These are phyloP conservation scores for Bipolaris bicolor DNA, from an alignment of 2,329 filamentous ascomycete genomes.

Conservation along the genomic window DNA sequence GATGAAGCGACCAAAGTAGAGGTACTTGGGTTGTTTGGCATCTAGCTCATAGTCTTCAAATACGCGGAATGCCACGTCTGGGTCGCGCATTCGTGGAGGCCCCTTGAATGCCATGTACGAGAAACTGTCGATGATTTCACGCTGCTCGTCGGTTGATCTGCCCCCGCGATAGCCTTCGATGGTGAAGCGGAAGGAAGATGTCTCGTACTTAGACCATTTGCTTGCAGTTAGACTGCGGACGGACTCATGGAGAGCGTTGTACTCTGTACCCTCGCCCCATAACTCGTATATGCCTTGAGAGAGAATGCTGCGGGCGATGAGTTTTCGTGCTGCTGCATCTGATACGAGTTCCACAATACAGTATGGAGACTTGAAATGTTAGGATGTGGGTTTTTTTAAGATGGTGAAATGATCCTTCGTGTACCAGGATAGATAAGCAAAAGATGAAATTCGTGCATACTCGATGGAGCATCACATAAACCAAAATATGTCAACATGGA, in stretches of 20 bases:
- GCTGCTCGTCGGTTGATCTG: constrained; percentile 66
- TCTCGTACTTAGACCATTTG: constrained; percentile 70
- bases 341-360: constrained; percentile 73
- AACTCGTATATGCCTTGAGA: constrained; percentile 85
- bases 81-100: constrained; percentile 73
- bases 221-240: constrained; percentile 65
- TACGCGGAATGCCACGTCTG: constrained; percentile 75
- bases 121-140: constrained; percentile 82
- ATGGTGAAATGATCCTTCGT: not conserved
- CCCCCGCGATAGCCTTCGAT: constrained; percentile 83
- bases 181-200: constrained; percentile 78
- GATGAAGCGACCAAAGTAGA: constrained; percentile 77
- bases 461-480: not conserved
- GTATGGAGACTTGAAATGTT: constrained; percentile 75
- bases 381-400: constrained; percentile 9
- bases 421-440: not conserved
- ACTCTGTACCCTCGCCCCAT: constrained; percentile 76
- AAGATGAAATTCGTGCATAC: not conserved
- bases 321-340: constrained; percentile 67
- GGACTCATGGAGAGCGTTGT: constrained; percentile 71
- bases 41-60: constrained; percentile 78
- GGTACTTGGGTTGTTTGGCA: constrained; percentile 58
- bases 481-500: too few relatives aligned
- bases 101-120: constrained; percentile 78
- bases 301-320: constrained; percentile 80